Evolutionary conservation across 228 moss, liverwort and hornwort species (phyloP), one percentile per base, ranked within the genome.

Genomic region (Sphagnum magellanicum): DNA sequence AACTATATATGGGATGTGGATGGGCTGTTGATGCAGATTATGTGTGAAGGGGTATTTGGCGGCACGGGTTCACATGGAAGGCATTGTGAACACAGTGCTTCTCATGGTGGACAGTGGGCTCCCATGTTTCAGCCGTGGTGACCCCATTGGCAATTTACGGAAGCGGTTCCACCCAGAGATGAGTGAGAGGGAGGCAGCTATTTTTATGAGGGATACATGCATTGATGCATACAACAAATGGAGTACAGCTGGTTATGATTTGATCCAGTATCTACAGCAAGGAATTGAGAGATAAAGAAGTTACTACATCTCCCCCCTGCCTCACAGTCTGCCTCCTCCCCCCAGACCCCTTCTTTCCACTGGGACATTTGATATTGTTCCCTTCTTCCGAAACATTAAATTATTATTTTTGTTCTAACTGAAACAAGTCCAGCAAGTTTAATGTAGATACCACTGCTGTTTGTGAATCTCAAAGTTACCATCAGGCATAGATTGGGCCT

Each of bases 191-290:
- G 90, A 93, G 72, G 93, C 91, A 71, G 93, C 91, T 46, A 89
- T 81, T 61, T 91, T 90, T 73, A 93, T 93, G 93, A 93, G 87
- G 46, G 90, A 84, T 70, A 90, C 90, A 49, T 93, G 93, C 72
- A 85, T 78, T 13, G 93, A 93, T 74, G 93, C 93, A 16, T 93
- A 93, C 59, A 93, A 93, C 70, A 93, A 93, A 72, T 93, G 93
- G 93, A 89, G 87, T 65, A 93, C 91, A 49, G 81, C 87, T 65
- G 91, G 93, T 64, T 93, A 91, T 72, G 93, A 91, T 82, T 82
- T 93, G 70, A 93, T 93, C 63, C 91, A 93, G 66, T 91, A 85
- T 73, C 74, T 91, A 71, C 93, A 93, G 67, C 91, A 93, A 70
- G 89, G 91, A 64, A 93, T 93, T 58, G 91, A 93, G 69, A 89